These are phyloP conservation scores for Grosmannia penicillata DNA, from an alignment of 2,329 filamentous ascomycete genomes.

Conservation along the genomic window DNA sequence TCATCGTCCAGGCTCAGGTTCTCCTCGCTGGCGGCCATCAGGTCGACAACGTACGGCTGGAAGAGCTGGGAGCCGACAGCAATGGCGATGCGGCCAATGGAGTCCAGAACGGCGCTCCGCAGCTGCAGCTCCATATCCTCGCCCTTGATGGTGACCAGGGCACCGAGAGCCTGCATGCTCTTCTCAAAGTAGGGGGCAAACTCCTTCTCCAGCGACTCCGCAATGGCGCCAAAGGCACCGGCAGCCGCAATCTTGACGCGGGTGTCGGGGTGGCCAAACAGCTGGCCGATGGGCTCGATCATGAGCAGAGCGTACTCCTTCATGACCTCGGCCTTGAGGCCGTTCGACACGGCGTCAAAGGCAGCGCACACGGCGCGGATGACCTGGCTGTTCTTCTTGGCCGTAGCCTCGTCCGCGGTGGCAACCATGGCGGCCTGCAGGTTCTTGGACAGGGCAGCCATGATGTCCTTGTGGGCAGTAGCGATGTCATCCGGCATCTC, in stretches of 20 bases:
- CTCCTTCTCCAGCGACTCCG: constrained; percentile 63
- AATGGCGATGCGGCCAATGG: constrained; percentile 81
- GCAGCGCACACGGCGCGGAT: constrained; percentile 83
- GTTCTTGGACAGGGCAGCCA: constrained; percentile 77
- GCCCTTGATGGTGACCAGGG: constrained; percentile 74
- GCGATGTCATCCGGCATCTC: constrained; percentile 84
- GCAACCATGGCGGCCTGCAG: constrained; percentile 64
- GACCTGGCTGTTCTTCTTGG: constrained; percentile 68
- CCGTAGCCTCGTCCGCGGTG: constrained; percentile 44
- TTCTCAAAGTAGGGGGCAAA: constrained; percentile 88
- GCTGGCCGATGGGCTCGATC: constrained; percentile 68
- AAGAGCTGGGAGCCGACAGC: constrained; percentile 78
- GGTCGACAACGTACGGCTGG: constrained; percentile 76
- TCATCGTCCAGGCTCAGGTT: constrained; percentile 79
- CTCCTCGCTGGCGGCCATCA: constrained; percentile 89
- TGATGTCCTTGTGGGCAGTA: constrained; percentile 70
- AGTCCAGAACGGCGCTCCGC: constrained; percentile 78
- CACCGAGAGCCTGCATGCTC: constrained; percentile 78
- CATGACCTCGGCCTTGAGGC: constrained; percentile 67
- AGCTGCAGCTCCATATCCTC: constrained; percentile 81
- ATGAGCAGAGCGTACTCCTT: constrained; percentile 69
- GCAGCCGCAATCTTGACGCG: constrained; percentile 84
- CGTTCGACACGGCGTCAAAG: constrained; percentile 81
- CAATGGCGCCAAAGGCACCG: constrained; percentile 80
- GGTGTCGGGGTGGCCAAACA: constrained; percentile 72